Evolutionary conservation across 306 rosid genomes (phyloP), one percentile per base, ranked within the genome.

Genomic region (Dryas alaskensis): DNA sequence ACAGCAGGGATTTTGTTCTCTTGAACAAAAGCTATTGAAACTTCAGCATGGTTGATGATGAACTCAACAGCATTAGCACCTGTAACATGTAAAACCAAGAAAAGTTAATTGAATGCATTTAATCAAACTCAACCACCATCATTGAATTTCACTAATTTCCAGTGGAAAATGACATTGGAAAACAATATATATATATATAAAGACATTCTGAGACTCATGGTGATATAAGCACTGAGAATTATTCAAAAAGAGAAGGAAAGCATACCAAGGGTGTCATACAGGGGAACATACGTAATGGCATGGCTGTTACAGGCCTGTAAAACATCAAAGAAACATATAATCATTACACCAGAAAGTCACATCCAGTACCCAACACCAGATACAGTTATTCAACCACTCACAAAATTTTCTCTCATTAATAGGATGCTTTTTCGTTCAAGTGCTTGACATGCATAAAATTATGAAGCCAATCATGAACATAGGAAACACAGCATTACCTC

Each of bases 11-110:
- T 82, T 79, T 92, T 94, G 89, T 54, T 91, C 73, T 87, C 92
- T 76, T 94, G 95, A 67, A 87, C 92, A 78, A 94, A 94, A 67
- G 96, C 96, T 73, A 94, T 80, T 3, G 98, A 89, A 73, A 94
- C 85, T 87, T 94, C 96, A 75, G 90, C 97, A 69, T 89, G 97
- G 73, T 88, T 87, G 80, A 89, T 87, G 85, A 94, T 88, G 80
- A 89, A 94, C 86, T 91, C 97, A 63, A 94, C 95, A 1, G 96
- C 97, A 87, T 89, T 88, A 66, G 96, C 84, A 83, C 98, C 97
- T 94, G 95, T 73, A 60, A 73, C 50, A 63, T 62, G 67, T 57
- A 81, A 81, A 75, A 57, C 65, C 73, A 72, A 19, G 70, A 54
- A 78, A 67, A 73, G 53, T 70, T 65, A 63, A 49, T 31, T 52